Conservation (phyloP, 202 grass and related monocot genomes). For the Eragrostis tef region DNA sequence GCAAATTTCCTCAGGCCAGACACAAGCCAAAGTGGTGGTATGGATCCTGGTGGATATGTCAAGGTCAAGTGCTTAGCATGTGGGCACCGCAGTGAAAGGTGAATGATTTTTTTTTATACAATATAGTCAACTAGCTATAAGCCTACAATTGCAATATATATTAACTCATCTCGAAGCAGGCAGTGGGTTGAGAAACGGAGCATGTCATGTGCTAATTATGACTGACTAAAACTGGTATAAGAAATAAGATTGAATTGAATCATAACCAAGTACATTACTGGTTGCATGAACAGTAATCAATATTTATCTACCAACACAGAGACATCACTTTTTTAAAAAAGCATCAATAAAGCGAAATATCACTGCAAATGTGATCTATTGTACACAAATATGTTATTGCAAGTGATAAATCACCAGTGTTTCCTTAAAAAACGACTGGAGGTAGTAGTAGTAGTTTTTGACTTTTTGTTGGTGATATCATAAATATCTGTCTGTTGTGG, state of each 20-base stretch:
- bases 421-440: too few species aligned
- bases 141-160: not conserved
- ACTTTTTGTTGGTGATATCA: not conserved
- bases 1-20: constrained; percentile 88
- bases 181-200: not conserved
- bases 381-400: not conserved
- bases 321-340: constrained; percentile 10
- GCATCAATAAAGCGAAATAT: constrained; percentile 1
- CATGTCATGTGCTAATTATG: not conserved
- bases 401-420: not conserved
- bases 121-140: constrained; percentile 15
- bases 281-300: not conserved
- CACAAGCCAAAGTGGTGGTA: constrained; percentile 69
- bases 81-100: constrained; percentile 86
- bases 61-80: constrained; percentile 94
- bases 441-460: not conserved
- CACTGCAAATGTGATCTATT: not conserved
- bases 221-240: not conserved
- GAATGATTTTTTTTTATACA: constrained; percentile 42
- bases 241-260: not conserved
- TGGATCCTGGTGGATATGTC: constrained; percentile 93
- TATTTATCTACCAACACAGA: not conserved
- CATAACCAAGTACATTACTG: not conserved
- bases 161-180: not conserved
- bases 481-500: not conserved